Evolutionary conservation across 1,284 basidiomycete species (phyloP), one percentile per base, ranked within the genome.

Genomic region (Microbotryum lychnidis-dioicae): DNA sequence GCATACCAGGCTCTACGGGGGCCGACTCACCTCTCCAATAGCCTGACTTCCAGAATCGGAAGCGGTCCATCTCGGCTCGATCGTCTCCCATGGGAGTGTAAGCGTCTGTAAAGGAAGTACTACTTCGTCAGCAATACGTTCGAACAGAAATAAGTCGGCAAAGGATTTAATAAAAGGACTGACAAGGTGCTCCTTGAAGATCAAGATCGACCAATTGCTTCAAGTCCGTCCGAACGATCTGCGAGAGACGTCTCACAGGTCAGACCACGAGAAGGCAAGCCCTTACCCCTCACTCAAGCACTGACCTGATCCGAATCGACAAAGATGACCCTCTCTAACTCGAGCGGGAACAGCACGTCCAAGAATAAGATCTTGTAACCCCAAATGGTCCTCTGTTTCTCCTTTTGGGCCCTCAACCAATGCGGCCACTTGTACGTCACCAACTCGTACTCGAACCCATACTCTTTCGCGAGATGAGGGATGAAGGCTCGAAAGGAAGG

Each of bases 381-480:
- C 94, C 94, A 98, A 71, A 98, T 98, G 61, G 92, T 88, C 23
- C 94, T 83, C 75, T 98, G 94, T 76, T 98, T 98, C 77, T 98
- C 94, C 60, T 85, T 92, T 75, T 97, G 94, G 12, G 84, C 83
- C n/a, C 91, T 87, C 16, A 98, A 80, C 94, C 94, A 98, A 4
- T 87, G 87, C 0, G 94, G 96, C 94, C 94, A 98, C 72, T 96
- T 97, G 79, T 97, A 98, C 0, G 94, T 97, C 60, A 98, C 88
- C 14, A 98, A 82, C 73, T 97, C 93, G 74, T 97, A 96, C 72
- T 94, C 82, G 81, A 98, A 98, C 47, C 84, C 83, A 72, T 98
- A 97, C 67, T 87, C 87, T 23, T 51, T 23, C 29, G 54, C 60
- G 53, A 63, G 51, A 56, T 51, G 57, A 57, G 58, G 54, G 29